Percentiles rank a stretch among this genome's conserved stretches.
These are phyloP conservation scores for Adansonia rubrostipa DNA, from an alignment of 441 rosid species.

Conservation along the genomic window DNA sequence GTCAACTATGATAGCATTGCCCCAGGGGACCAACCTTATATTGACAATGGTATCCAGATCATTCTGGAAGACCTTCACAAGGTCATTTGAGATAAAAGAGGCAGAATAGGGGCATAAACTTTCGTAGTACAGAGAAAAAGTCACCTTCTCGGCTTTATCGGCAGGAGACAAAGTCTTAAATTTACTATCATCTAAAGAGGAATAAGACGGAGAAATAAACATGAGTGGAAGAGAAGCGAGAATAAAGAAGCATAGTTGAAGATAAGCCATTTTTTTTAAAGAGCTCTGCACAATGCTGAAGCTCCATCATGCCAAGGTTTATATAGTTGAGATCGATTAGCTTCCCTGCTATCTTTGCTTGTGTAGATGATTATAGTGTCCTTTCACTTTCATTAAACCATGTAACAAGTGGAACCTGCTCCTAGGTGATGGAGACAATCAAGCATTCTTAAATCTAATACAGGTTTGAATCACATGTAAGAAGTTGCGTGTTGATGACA, in stretches of 20 bases:
- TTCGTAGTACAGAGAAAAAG: conserved; percentile 38
- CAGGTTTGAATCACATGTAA: neutral
- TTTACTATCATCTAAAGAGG: neutral
- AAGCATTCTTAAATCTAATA: neutral
- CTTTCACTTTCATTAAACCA: conserved; percentile 18
- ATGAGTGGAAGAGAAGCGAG: conserved; percentile 6
- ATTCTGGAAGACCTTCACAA: conserved; percentile 30
- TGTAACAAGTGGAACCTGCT: neutral
- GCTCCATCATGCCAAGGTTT: neutral
- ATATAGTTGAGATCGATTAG: neutral
- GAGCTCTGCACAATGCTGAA: conserved; percentile 7
- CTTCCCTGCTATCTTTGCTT: neutral
- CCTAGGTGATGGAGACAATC: conserved; percentile 9
- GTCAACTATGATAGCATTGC: conserved; percentile 36
- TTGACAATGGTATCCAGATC: conserved; percentile 46
- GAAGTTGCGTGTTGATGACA: neutral
- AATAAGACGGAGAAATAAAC: neutral
- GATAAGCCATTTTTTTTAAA: conserved; percentile 18
- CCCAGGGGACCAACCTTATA: conserved; percentile 54
- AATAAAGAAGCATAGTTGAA: neutral
- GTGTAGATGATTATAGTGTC: neutral
- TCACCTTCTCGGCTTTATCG: conserved; percentile 8
- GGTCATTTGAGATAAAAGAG: conserved; percentile 34
- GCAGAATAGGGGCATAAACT: conserved; percentile 45
- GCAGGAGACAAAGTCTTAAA: neutral